Conservation (phyloP, 306 rosid species). For the Begonia loranthoides region DNA sequence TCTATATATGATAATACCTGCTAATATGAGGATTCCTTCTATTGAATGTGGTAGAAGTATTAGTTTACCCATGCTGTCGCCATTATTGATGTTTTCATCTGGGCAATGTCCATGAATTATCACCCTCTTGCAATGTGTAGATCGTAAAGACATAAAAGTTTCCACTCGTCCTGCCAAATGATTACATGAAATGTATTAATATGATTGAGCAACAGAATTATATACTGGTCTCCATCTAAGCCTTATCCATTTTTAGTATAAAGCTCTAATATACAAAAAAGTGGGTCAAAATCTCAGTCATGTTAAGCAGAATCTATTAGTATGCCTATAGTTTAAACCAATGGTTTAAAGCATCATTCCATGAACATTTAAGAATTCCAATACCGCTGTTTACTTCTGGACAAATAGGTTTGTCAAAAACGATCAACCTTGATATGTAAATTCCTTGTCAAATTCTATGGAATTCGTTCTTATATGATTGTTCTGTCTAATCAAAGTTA, state of each 20-base stretch:
- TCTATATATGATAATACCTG: slow-evolving; percentile 35
- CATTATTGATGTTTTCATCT: slow-evolving; percentile 34
- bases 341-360: not conserved
- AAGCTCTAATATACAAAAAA: no score
- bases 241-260: no score
- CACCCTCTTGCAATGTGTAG: slow-evolving; percentile 31
- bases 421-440: no score
- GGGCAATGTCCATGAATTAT: slow-evolving; percentile 60
- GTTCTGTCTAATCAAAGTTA: no score
- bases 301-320: no score
- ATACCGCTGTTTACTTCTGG: no score
- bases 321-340: not conserved
- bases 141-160: slow-evolving; percentile 20
- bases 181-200: slow-evolving; percentile 7
- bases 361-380: no score
- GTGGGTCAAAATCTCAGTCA: no score
- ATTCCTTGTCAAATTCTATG: no score
- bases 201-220: not conserved
- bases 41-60: slow-evolving; percentile 56
- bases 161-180: slow-evolving; percentile 24
- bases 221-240: not conserved
- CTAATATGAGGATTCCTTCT: slow-evolving; percentile 47
- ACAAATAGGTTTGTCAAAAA: not conserved
- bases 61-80: slow-evolving; percentile 30
- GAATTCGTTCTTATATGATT: no score